Evolutionary conservation across 2,329 filamentous ascomycete genomes (phyloP).

Genomic region (Claviceps maximensis): DNA sequence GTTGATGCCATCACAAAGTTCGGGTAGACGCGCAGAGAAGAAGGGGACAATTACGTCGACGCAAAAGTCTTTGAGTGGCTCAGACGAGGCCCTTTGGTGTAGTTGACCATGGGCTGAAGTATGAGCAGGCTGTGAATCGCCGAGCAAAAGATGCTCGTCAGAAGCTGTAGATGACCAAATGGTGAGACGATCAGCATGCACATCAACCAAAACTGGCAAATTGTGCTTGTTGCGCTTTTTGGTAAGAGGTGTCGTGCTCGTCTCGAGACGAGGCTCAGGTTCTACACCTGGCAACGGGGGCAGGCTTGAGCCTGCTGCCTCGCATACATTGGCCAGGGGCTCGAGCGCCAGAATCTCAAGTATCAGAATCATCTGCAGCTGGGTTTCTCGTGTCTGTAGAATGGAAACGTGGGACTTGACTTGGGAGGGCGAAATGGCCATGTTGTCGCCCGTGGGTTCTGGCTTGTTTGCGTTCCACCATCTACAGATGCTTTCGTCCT

Average conservation of each 20-base stretch:
- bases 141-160: slow-evolving; percentile 39
- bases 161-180: slow-evolving; percentile 71
- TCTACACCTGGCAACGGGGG: slow-evolving; percentile 29
- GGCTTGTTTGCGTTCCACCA: slow-evolving; percentile 58
- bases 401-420: slow-evolving; percentile 50
- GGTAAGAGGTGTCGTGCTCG: slow-evolving; percentile 16
- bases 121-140: slow-evolving; percentile 31
- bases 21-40: slow-evolving; percentile 63
- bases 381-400: slow-evolving; percentile 61
- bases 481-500: slow-evolving; percentile 48
- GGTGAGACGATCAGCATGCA: slow-evolving; percentile 63
- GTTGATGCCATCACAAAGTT: slow-evolving; percentile 56
- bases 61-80: slow-evolving; percentile 64
- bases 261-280: slow-evolving; percentile 11
- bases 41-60: slow-evolving; percentile 71
- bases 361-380: slow-evolving; percentile 68
- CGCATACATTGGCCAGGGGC: slow-evolving; percentile 29
- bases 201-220: slow-evolving; percentile 51
- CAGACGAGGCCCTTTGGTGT: slow-evolving; percentile 32
- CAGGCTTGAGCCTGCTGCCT: slow-evolving; percentile 31
- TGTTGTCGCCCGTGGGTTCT: slow-evolving; percentile 35
- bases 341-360: slow-evolving; percentile 65
- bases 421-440: slow-evolving; percentile 33
- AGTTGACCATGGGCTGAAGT: slow-evolving; percentile 21
- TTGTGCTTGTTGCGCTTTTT: slow-evolving; percentile 53